phyloP scores from a whole-genome alignment of 2,329 filamentous ascomycete species.

The Apiospora rasikravindrae region DNA sequence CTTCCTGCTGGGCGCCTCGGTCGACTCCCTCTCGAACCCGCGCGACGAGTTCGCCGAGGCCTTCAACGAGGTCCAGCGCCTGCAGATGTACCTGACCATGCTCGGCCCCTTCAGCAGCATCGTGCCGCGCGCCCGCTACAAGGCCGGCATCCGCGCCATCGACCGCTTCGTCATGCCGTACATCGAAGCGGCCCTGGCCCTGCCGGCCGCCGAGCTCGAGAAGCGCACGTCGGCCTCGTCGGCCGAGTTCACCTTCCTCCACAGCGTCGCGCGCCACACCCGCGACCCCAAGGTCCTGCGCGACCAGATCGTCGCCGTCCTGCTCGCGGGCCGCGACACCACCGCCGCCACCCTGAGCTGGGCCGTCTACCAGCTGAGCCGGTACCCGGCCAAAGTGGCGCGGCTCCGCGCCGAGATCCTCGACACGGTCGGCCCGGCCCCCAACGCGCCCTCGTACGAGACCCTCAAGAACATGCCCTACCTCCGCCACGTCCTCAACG shows the following conservation, averaged over 20 bases:
- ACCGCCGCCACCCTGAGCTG: conserved; percentile 72
- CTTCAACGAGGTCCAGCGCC: conserved; percentile 71
- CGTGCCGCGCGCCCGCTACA: conserved; percentile 49
- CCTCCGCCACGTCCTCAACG: conserved; percentile 59
- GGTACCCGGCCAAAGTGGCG: conserved; percentile 59
- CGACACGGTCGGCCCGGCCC: conserved; percentile 54
- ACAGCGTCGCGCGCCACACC: conserved; percentile 74
- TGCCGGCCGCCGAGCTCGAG: conserved; percentile 69
- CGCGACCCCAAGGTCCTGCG: conserved; percentile 68
- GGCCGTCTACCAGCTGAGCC: conserved; percentile 67
- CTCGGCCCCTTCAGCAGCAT: conserved; percentile 19
- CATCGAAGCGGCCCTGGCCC: conserved; percentile 68
- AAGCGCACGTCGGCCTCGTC: conserved; percentile 63
- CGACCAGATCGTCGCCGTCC: conserved; percentile 75
- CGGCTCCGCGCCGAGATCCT: conserved; percentile 68
- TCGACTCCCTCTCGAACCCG: conserved; percentile 19
- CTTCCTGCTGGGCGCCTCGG: conserved; percentile 23
- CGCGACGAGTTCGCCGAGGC: conserved; percentile 68
- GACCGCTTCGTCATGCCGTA: conserved; percentile 73
- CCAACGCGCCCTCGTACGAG: conserved; percentile 60
- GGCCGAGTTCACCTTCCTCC: conserved; percentile 74
- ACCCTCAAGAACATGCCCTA: conserved; percentile 75
- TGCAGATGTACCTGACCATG: conserved; percentile 65
- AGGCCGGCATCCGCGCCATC: conserved; percentile 66
- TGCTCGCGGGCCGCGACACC: conserved; percentile 75